phyloP scores from a whole-genome alignment of 768 basidiomycete genomes.

The Crassisporium funariophilum region DNA sequence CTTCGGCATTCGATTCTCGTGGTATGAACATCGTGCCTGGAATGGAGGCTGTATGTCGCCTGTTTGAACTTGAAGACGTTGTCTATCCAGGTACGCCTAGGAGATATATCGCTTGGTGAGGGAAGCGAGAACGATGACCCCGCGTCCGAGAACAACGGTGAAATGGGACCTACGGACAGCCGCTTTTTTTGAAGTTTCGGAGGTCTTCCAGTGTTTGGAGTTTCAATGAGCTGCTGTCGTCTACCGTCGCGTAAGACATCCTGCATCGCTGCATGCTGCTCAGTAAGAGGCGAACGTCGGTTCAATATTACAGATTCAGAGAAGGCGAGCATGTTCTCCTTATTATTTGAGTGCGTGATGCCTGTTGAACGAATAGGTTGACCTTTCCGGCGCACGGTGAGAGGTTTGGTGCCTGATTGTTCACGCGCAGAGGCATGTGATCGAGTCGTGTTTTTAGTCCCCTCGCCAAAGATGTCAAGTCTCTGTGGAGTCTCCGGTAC shows the following conservation, averaged over 20 bases:
- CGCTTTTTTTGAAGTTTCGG: slow-evolving; percentile 40
- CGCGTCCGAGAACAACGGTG: slow-evolving; percentile 51
- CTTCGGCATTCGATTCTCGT: slow-evolving; percentile 76
- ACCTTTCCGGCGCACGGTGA: slow-evolving; percentile 44
- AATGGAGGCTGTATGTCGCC: slow-evolving; percentile 56
- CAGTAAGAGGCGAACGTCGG: slow-evolving; percentile 20
- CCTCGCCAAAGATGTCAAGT: slow-evolving; percentile 1
- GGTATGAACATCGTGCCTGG: slow-evolving; percentile 56
- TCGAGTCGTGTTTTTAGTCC: slow-evolving; percentile 8
- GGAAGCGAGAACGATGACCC: slow-evolving; percentile 40
- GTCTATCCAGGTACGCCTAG: slow-evolving; percentile 81
- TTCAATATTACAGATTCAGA: slow-evolving; percentile 22
- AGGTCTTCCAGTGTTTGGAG: slow-evolving; percentile 16
- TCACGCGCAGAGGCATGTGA: slow-evolving; percentile 6
- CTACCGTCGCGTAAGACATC: slow-evolving; percentile 4
- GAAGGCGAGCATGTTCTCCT: slow-evolving; percentile 53
- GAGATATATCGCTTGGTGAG: slow-evolving; percentile 39
- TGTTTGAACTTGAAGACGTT: slow-evolving; percentile 89
- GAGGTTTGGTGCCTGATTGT: slow-evolving; percentile 41
- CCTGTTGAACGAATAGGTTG: slow-evolving; percentile 24
- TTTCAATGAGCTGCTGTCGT: slow-evolving; percentile 6
- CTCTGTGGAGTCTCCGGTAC: slow-evolving; percentile 1
- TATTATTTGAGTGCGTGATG: slow-evolving; percentile 37
- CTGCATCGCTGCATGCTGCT: slow-evolving; percentile 15
- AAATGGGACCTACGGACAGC: slow-evolving; percentile 22